Evolutionary conservation across 495 filamentous ascomycete genomes (phyloP).

Genomic region (Wilcoxina mikolae): DNA sequence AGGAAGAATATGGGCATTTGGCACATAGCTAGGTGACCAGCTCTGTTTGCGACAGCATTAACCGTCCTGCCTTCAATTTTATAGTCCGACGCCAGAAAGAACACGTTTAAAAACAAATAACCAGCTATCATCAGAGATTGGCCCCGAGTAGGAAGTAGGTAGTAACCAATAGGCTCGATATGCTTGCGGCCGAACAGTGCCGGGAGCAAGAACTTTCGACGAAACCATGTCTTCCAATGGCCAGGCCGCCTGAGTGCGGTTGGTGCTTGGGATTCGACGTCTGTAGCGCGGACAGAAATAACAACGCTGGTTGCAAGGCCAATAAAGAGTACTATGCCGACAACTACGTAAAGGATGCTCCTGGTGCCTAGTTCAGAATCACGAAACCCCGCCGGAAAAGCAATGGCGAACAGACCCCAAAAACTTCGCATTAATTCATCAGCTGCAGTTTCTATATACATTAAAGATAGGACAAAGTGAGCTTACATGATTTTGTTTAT

Average conservation of each 20-base stretch:
- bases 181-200: slow-evolving; percentile 25
- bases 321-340: neutral
- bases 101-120: slow-evolving; percentile 24
- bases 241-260: neutral
- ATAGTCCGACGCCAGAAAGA: slow-evolving; percentile 16
- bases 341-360: neutral
- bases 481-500: neutral
- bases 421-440: neutral
- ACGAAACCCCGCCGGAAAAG: neutral
- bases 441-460: neutral
- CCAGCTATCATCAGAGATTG: slow-evolving; percentile 17
- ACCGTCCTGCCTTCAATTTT: slow-evolving; percentile 1
- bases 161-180: slow-evolving; percentile 22
- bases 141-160: slow-evolving; percentile 24
- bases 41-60: slow-evolving; percentile 38
- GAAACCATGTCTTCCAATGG: slow-evolving; percentile 1
- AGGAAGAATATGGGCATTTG: slow-evolving; percentile 40
- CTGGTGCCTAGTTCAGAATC: neutral
- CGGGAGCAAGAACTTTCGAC: slow-evolving; percentile 6
- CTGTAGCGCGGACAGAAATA: neutral
- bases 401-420: neutral
- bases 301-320: neutral
- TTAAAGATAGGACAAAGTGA: neutral
- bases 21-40: slow-evolving; percentile 38
- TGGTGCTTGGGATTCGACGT: slow-evolving; percentile 1